phyloP scores from a whole-genome alignment of 2,329 filamentous ascomycete genomes.

The Fusarium duplospermum region DNA sequence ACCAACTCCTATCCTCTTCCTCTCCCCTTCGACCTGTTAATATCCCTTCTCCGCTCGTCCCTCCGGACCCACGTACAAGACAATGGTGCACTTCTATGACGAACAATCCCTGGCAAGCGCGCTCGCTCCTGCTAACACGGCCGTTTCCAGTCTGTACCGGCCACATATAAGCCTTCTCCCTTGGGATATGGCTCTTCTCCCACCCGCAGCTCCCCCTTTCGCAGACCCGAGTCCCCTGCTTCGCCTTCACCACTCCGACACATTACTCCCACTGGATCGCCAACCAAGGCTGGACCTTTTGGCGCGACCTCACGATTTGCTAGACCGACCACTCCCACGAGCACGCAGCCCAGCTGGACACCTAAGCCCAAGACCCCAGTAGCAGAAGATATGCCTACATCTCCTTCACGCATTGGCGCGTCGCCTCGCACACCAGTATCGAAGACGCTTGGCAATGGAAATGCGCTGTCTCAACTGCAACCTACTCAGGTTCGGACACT shows the following conservation, averaged over 20 bases:
- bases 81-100: constrained; percentile 48
- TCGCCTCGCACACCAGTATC: constrained; percentile 47
- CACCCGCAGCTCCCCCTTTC: constrained; percentile 71
- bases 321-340: constrained; percentile 56
- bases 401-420: constrained; percentile 49
- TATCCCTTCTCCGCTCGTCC: constrained; percentile 32
- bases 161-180: constrained; percentile 76
- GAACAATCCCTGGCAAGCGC: constrained; percentile 39
- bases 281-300: constrained; percentile 58
- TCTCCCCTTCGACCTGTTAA: constrained; percentile 32
- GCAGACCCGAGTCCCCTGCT: constrained; percentile 70
- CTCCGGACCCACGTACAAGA: constrained; percentile 44
- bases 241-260: constrained; percentile 75
- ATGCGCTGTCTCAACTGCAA: constrained; percentile 78
- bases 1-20: constrained; percentile 2
- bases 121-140: constrained; percentile 43
- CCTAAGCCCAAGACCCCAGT: constrained; percentile 47
- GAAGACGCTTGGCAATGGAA: constrained; percentile 57
- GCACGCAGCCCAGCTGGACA: constrained; percentile 50
- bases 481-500: constrained; percentile 86
- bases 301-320: constrained; percentile 48
- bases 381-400: constrained; percentile 35
- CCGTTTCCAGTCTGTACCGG: constrained; percentile 61
- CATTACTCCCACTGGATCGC: constrained; percentile 72
- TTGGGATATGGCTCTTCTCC: constrained; percentile 75